phyloP scores from a whole-genome alignment of 768 basidiomycete genomes.

The Mycena rebaudengoi region DNA sequence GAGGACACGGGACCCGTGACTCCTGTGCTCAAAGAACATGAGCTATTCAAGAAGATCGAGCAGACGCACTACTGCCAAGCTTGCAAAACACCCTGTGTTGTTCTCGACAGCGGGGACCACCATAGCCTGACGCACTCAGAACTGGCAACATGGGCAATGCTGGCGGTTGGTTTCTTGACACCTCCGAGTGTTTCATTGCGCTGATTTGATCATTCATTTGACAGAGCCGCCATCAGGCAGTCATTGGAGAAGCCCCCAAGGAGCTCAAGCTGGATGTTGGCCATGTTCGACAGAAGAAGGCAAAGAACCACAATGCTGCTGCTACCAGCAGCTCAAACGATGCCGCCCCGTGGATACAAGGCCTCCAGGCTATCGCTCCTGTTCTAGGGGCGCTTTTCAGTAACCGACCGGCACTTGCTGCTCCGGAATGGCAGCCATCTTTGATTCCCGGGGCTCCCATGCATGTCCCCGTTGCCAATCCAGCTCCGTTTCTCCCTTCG shows the following conservation, averaged over 20 bases:
- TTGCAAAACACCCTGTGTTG: not conserved
- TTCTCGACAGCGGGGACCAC: not conserved
- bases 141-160: not conserved
- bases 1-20: not conserved
- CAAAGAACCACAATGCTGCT: not conserved
- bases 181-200: too few relatives aligned
- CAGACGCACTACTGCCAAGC: not conserved
- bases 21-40: not conserved
- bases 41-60: not conserved
- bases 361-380: not conserved
- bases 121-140: not conserved
- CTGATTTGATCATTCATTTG: not conserved
- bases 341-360: not conserved
- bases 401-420: not conserved
- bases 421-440: not conserved
- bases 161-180: not conserved
- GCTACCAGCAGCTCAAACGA: not conserved
- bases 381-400: not conserved
- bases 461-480: not conserved
- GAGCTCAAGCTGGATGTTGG: not conserved
- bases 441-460: not conserved
- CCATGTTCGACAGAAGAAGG: not conserved
- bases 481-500: too few relatives aligned
- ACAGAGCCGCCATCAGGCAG: not conserved
- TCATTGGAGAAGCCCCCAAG: not conserved